Conservation (phyloP, 768 basidiomycete genomes). For the Lentinula lateritia region DNA sequence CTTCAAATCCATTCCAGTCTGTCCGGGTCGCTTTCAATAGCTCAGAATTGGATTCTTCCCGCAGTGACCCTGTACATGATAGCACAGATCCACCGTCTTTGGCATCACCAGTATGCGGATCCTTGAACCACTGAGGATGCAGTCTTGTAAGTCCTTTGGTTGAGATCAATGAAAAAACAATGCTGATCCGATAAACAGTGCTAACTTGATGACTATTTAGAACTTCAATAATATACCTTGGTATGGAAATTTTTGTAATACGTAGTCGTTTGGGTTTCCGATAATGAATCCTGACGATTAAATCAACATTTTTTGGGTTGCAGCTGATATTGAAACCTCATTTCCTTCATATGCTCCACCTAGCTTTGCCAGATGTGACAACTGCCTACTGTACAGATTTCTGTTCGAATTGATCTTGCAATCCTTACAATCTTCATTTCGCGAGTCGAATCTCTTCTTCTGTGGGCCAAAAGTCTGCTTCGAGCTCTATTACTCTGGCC, state of each 20-base stretch:
- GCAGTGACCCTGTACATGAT: background rate
- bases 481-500: slow-evolving; percentile 54
- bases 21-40: background rate
- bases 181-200: too few species aligned
- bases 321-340: background rate
- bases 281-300: too few species aligned
- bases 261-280: background rate
- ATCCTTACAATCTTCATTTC: background rate
- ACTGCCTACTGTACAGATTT: too few species aligned
- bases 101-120: background rate
- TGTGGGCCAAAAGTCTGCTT: slow-evolving; percentile 54
- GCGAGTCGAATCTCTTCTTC: background rate
- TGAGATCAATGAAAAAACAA: background rate
- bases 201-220: too few species aligned
- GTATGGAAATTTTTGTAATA: background rate
- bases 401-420: too few species aligned
- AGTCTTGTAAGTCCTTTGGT: background rate
- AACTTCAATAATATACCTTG: too few species aligned
- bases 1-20: background rate
- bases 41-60: background rate
- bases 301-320: too few species aligned
- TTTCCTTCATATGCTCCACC: background rate
- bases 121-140: background rate
- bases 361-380: background rate
- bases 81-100: background rate